Evolutionary conservation across 306 rosid species (phyloP).

Genomic region (Astragalus membranaceus): DNA sequence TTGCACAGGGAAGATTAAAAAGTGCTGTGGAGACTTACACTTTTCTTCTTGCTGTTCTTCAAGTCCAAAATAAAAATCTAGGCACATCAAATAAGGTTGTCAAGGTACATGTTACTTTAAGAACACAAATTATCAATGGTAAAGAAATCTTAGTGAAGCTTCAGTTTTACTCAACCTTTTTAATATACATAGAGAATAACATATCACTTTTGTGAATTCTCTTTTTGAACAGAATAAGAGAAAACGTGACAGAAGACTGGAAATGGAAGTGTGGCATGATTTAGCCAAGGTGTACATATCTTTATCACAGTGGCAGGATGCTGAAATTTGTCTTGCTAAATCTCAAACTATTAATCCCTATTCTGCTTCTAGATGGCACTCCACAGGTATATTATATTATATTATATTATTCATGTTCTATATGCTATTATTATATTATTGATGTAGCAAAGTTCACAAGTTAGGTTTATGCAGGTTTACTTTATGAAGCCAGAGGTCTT

Average conservation of each 20-base stretch:
- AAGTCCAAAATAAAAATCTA: constrained; percentile 55
- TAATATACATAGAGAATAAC: background rate
- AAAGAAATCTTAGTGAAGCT: background rate
- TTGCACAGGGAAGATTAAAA: constrained; percentile 70
- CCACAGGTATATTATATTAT: constrained; percentile 40
- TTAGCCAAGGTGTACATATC: constrained; percentile 62
- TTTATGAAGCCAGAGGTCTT: constrained; percentile 63
- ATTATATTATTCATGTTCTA: background rate
- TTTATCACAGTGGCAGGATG: constrained; percentile 76
- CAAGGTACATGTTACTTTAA: constrained; percentile 38
- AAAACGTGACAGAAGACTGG: constrained; percentile 54
- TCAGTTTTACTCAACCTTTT: background rate
- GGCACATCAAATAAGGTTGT: constrained; percentile 44
- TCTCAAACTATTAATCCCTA: constrained; percentile 67
- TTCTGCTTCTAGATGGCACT: constrained; percentile 86
- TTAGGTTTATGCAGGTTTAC: constrained; percentile 45
- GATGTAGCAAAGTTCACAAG: background rate
- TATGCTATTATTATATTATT: background rate
- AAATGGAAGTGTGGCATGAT: constrained; percentile 92
- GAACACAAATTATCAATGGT: background rate
- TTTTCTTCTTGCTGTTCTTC: constrained; percentile 79
- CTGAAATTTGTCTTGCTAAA: constrained; percentile 81
- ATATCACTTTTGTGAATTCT: background rate
- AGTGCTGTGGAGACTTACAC: constrained; percentile 62
- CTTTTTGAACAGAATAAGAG: constrained; percentile 39